phyloP scores from a whole-genome alignment of 257 asterid species.

The Solanum okadae region DNA sequence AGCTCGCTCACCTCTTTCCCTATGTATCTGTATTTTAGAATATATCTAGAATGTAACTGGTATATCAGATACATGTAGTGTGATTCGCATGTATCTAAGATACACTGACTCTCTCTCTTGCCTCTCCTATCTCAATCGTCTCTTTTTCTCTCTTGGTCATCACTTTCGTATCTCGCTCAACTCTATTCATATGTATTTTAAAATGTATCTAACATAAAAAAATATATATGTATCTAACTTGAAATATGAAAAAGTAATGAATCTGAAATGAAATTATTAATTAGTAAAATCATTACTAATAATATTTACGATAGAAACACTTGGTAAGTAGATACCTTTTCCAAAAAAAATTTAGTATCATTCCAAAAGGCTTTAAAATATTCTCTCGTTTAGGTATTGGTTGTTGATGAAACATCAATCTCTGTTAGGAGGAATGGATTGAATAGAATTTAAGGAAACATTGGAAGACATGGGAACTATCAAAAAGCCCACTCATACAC shows the following conservation, averaged over 20 bases:
- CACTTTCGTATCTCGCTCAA: background rate
- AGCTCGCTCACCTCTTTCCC: background rate
- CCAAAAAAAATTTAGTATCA: background rate
- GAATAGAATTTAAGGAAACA: conserved; percentile 4
- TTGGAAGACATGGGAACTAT: conserved; percentile 10
- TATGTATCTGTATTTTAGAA: no score
- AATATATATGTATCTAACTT: no score
- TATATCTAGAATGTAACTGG: background rate
- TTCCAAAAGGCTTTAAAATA: background rate
- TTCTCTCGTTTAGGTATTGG: background rate
- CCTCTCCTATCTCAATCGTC: background rate
- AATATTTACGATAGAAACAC: background rate
- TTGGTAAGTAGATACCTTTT: background rate
- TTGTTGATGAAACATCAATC: background rate
- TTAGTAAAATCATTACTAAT: no score
- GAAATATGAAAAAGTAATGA: background rate
- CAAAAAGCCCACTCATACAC: conserved; percentile 2
- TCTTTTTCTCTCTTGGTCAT: background rate
- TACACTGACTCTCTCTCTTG: background rate
- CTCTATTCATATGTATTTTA: background rate
- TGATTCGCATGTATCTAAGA: rapidly evolving
- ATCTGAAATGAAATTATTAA: no score
- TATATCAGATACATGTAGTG: no score
- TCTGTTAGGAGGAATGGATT: background rate
- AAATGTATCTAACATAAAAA: background rate